A percentile compares a stretch with the other conserved stretches of the same genome.
Conservation (phyloP, 768 basidiomycete species). For the Boletus sp. region DNA sequence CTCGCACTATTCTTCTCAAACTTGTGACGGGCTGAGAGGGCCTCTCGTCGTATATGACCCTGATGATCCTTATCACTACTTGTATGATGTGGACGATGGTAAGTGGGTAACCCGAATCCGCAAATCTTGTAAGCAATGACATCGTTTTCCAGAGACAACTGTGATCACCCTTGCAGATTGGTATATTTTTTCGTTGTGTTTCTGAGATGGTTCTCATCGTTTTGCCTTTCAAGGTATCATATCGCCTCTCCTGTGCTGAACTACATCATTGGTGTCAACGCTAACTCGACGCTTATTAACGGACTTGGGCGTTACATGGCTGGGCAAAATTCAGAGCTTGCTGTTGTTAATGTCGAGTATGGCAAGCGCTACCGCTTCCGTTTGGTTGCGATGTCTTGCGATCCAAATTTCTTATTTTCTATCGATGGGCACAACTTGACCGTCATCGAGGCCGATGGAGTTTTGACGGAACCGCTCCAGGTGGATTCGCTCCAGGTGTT, state of each 20-base stretch:
- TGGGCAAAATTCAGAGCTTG: constrained; percentile 37
- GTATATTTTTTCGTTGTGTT: constrained; percentile 5
- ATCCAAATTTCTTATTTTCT: constrained; percentile 43
- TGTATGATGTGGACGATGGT: constrained; percentile 51
- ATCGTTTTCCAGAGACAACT: constrained; percentile 17
- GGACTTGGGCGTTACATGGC: constrained; percentile 30
- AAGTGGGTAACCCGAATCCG: neutral
- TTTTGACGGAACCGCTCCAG: constrained; percentile 39
- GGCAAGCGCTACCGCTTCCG: constrained; percentile 49
- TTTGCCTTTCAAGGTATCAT: constrained; percentile 22
- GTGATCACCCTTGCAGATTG: constrained; percentile 28
- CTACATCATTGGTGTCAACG: constrained; percentile 14
- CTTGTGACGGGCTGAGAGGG: constrained; percentile 39
- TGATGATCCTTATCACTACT: constrained; percentile 34
- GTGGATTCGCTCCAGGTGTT: constrained; percentile 38
- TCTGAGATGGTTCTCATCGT: neutral
- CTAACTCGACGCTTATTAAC: constrained; percentile 31
- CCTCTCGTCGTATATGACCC: constrained; percentile 43
- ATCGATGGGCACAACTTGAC: constrained; percentile 46
- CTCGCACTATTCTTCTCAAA: constrained; percentile 38
- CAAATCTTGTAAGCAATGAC: neutral
- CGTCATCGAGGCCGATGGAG: constrained; percentile 46
- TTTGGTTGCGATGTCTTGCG: constrained; percentile 45
- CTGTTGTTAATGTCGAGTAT: constrained; percentile 39
- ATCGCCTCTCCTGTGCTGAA: constrained; percentile 15